Evolutionary conservation across 306 rosid species (phyloP).

Genomic region (Oxytropis ochrocephala): DNA sequence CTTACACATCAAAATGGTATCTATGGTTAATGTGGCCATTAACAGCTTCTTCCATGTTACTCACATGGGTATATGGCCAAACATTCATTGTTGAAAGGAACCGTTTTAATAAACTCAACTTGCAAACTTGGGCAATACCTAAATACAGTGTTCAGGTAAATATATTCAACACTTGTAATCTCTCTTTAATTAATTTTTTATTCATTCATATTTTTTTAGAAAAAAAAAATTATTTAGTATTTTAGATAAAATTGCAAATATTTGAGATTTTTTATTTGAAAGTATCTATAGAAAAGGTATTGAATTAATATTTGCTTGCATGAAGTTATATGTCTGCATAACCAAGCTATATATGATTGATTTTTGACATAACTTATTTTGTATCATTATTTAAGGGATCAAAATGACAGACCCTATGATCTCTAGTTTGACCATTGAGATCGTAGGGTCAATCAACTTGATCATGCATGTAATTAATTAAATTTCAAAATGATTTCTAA

Average conservation of each 20-base stretch:
- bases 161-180: not conserved
- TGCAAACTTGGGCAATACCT: constrained; percentile 67
- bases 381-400: not conserved
- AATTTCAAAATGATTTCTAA: no score
- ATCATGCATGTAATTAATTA: not conserved
- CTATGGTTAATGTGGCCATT: constrained; percentile 57
- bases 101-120: constrained; percentile 28
- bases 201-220: not conserved
- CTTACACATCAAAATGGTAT: constrained; percentile 49
- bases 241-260: not conserved
- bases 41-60: constrained; percentile 37
- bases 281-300: not conserved
- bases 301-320: not conserved
- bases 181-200: not conserved
- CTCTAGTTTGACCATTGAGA: not conserved
- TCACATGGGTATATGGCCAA: constrained; percentile 33
- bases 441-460: no score
- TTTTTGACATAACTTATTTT: not conserved
- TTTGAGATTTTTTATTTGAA: not conserved
- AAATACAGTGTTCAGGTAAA: constrained; percentile 46
- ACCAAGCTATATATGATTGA: not conserved
- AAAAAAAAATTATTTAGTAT: no score
- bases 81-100: constrained; percentile 46
- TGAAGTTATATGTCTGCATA: not conserved
- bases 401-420: no score